Conservation (phyloP, 495 filamentous ascomycete species). For the Penicillium ochrochloron region DNA sequence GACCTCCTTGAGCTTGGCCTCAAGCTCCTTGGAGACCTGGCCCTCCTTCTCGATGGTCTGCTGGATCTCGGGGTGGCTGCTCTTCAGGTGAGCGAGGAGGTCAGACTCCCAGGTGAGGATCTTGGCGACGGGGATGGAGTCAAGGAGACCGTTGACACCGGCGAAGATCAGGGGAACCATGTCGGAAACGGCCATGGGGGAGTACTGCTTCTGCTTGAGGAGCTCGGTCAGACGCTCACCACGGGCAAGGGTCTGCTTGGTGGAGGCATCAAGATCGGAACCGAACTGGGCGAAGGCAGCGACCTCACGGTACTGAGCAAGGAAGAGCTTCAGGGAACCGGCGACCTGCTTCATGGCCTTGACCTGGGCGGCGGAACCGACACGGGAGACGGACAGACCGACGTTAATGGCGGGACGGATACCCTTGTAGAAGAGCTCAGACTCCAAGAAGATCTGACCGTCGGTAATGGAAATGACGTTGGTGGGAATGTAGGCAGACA, state of each 20-base stretch:
- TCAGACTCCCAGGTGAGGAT: conserved; percentile 91
- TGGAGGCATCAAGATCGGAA: conserved; percentile 98
- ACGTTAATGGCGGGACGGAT: conserved; percentile 99
- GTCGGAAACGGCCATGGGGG: conserved; percentile 97
- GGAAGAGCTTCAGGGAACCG: conserved; percentile 99
- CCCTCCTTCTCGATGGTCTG: conserved; percentile 95
- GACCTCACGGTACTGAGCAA: conserved; percentile 99
- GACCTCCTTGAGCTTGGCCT: conserved; percentile 82
- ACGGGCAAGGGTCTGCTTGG: conserved; percentile 98
- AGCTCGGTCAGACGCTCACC: conserved; percentile 99
- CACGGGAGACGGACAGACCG: conserved; percentile 99
- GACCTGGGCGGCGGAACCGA: conserved; percentile 98
- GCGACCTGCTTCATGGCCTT: conserved; percentile 99
- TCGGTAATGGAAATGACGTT: conserved; percentile 99
- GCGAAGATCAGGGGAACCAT: conserved; percentile 99
- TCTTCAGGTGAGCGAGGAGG: conserved; percentile 89
- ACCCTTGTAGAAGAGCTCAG: conserved; percentile 99
- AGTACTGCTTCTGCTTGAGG: conserved; percentile 99
- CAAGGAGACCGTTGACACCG: conserved; percentile 96
- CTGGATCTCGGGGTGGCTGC: conserved; percentile 82
- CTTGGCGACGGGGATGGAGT: conserved; percentile 82
- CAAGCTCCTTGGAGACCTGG: conserved; percentile 91
- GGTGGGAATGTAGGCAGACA: conserved; percentile 99
- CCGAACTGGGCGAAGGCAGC: conserved; percentile 99
- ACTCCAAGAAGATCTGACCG: conserved; percentile 99